These are phyloP conservation scores for Protostelium mycophagum DNA, from an alignment of 78 protist genomes.

Conservation along the genomic window DNA sequence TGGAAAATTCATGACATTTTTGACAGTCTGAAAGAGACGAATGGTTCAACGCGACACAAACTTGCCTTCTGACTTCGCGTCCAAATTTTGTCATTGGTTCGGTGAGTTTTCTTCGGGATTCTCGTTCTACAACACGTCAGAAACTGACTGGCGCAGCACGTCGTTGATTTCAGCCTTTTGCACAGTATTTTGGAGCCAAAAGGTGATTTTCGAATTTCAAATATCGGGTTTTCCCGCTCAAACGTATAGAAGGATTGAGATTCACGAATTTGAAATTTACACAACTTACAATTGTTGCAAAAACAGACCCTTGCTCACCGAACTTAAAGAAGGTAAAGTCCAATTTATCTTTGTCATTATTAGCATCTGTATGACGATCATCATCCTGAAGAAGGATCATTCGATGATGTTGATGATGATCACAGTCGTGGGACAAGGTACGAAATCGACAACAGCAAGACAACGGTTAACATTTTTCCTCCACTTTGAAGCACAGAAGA, in stretches of 20 bases:
- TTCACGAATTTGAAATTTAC: neutral
- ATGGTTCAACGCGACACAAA: neutral
- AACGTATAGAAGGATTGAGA: neutral
- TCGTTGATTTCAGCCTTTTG: neutral
- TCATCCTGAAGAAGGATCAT: too few species aligned
- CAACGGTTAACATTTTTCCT: too few species aligned
- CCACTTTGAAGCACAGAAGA: too few species aligned
- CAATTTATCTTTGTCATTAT: too few species aligned
- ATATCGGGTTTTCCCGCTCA: neutral
- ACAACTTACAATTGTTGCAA: neutral
- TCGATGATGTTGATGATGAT: too few species aligned
- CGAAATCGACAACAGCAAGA: too few species aligned
- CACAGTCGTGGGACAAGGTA: too few species aligned
- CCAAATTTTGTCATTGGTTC: neutral
- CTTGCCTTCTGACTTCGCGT: neutral
- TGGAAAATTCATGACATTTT: too few species aligned
- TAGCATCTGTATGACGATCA: too few species aligned
- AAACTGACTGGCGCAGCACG: neutral
- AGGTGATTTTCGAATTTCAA: neutral
- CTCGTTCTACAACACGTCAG: neutral
- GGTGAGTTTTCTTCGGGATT: neutral
- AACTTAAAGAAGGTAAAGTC: too few species aligned
- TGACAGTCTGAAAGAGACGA: neutral
- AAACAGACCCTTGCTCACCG: neutral
- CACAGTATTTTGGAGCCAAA: neutral